phyloP scores from a whole-genome alignment of 208 protist species.

The Trichomonas tenax region DNA sequence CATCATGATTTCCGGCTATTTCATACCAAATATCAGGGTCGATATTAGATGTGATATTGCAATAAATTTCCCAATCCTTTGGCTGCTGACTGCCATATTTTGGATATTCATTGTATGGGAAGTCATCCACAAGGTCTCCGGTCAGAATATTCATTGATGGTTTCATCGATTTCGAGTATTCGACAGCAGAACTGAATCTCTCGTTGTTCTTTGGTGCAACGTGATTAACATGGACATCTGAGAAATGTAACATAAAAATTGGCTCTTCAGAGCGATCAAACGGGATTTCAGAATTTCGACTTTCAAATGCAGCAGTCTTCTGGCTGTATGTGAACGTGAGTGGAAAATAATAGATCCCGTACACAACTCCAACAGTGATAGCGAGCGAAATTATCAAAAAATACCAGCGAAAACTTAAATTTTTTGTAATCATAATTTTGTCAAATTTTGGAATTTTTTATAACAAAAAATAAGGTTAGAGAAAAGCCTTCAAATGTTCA shows the following conservation, averaged over 20 bases:
- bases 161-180: neutral
- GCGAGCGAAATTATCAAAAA: neutral
- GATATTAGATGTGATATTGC: neutral
- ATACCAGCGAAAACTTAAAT: neutral
- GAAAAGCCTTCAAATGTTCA: too few species aligned
- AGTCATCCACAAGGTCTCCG: neutral
- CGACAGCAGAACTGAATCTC: neutral
- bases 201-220: too few species aligned
- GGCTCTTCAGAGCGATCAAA: neutral
- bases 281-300: neutral
- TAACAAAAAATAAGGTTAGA: too few species aligned
- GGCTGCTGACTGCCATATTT: neutral
- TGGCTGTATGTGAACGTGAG: neutral
- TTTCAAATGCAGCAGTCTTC: neutral
- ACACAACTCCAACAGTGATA: neutral
- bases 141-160: neutral
- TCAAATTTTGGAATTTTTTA: too few species aligned
- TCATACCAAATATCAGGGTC: neutral
- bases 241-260: neutral
- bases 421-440: neutral
- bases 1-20: neutral
- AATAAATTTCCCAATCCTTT: neutral
- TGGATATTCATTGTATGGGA: neutral
- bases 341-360: neutral
- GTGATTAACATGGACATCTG: neutral